These are phyloP conservation scores for Elongisporangium prolatum DNA, from an alignment of 352 stramenopile genomes.

Conservation along the genomic window DNA sequence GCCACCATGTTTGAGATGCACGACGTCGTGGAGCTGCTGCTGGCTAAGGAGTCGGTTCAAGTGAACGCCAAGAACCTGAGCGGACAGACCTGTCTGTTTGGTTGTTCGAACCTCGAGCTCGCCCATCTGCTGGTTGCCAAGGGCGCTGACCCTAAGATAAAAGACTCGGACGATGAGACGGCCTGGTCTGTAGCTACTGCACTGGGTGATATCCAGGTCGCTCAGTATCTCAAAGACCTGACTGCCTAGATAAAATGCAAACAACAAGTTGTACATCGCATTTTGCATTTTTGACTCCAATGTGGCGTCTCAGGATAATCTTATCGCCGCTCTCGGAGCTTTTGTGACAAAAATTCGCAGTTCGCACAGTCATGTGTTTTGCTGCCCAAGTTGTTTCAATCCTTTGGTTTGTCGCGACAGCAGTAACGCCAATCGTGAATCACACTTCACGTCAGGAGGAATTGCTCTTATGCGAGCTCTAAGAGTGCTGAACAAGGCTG, in stretches of 20 bases:
- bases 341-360: too few relatives aligned
- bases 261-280: slow-evolving; percentile 1
- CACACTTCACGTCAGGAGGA: too few relatives aligned
- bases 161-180: slow-evolving; percentile 66
- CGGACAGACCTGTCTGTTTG: slow-evolving; percentile 78
- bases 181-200: slow-evolving; percentile 61
- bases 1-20: slow-evolving; percentile 84
- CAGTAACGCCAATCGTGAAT: too few relatives aligned
- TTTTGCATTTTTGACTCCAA: not conserved
- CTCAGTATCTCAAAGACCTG: slow-evolving; percentile 48
- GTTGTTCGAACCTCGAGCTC: slow-evolving; percentile 71
- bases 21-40: slow-evolving; percentile 68
- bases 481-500: too few relatives aligned
- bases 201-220: slow-evolving; percentile 76
- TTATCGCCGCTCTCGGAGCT: too few relatives aligned
- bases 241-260: slow-evolving; percentile 4
- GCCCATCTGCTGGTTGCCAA: slow-evolving; percentile 55
- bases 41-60: slow-evolving; percentile 39
- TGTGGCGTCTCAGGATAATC: too few relatives aligned
- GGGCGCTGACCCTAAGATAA: slow-evolving; percentile 56
- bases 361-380: too few relatives aligned
- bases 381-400: too few relatives aligned
- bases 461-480: too few relatives aligned
- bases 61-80: slow-evolving; percentile 68
- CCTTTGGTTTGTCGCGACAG: too few relatives aligned